These are phyloP conservation scores for Penicillium sp. DNA, from an alignment of 2,329 filamentous ascomycete genomes.

Conservation along the genomic window DNA sequence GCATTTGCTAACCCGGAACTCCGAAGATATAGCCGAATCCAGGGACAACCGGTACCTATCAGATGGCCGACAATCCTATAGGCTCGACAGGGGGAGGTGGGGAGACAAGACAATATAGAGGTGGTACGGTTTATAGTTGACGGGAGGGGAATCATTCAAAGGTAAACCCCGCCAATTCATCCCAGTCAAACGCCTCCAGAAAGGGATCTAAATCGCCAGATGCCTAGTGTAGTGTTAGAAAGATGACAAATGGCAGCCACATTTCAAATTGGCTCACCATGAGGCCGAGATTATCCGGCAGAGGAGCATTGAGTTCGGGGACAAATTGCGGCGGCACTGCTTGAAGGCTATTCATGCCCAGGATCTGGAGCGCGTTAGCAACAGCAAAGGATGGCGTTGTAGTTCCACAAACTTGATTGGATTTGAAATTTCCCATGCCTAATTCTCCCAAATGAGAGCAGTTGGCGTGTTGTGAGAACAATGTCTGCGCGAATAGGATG, in stretches of 20 bases:
- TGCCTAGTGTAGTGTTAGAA: conserved; percentile 26
- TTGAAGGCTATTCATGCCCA: conserved; percentile 28
- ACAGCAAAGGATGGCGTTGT: neutral
- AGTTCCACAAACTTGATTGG: conserved; percentile 32
- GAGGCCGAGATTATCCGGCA: conserved; percentile 28
- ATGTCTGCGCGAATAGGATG: conserved; percentile 40
- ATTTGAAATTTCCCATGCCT: conserved; percentile 38
- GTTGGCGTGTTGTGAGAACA: conserved; percentile 40
- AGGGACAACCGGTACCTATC: neutral
- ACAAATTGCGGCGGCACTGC: conserved; percentile 29
- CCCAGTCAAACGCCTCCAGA: conserved; percentile 42
- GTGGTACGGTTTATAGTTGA: neutral
- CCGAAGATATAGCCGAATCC: neutral
- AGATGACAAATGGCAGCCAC: neutral
- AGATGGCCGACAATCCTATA: neutral
- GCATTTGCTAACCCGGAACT: neutral
- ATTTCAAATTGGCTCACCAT: conserved; percentile 26
- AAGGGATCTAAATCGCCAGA: conserved; percentile 40
- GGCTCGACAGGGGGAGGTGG: neutral
- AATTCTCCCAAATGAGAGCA: conserved; percentile 37
- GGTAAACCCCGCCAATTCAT: conserved; percentile 36
- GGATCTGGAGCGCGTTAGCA: conserved; percentile 20
- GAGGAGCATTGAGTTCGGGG: conserved; percentile 31
- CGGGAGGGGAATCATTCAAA: conserved; percentile 19
- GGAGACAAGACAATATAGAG: neutral